Evolutionary conservation across 2,329 filamentous ascomycete genomes (phyloP).

Genomic region (Aspergillus clavatus): DNA sequence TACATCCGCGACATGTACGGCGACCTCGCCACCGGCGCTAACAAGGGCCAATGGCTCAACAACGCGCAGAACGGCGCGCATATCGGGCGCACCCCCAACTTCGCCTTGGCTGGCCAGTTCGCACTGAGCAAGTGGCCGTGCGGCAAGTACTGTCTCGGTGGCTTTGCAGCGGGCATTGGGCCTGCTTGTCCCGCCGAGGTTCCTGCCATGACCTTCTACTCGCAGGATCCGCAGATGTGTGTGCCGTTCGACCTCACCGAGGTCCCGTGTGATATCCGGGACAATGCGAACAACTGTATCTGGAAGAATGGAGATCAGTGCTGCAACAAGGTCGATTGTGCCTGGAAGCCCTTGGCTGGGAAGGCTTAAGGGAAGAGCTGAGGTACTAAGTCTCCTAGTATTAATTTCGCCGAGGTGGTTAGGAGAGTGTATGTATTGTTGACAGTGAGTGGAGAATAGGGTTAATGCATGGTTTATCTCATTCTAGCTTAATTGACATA

Average conservation of each 20-base stretch:
- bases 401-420: too few species aligned
- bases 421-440: too few species aligned
- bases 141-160: conserved; percentile 12
- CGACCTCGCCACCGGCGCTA: conserved; percentile 3
- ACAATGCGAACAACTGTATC: conserved; percentile 10
- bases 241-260: conserved; percentile 9
- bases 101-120: conserved; percentile 6
- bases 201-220: conserved; percentile 10
- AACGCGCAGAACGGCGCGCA: conserved; percentile 8
- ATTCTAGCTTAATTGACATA: too few species aligned
- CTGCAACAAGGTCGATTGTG: conserved; percentile 7
- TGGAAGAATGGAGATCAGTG: conserved; percentile 10
- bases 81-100: conserved; percentile 6
- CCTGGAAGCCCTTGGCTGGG: neutral
- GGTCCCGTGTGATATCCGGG: conserved; percentile 11
- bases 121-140: conserved; percentile 10
- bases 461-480: too few species aligned
- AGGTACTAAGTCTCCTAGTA: too few species aligned
- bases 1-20: conserved; percentile 10
- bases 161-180: conserved; percentile 5
- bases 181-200: conserved; percentile 8
- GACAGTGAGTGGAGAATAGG: too few species aligned
- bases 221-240: conserved; percentile 11
- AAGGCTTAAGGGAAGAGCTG: too few species aligned
- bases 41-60: conserved; percentile 9